Conservation (phyloP, 1,139 yeast genomes). For the Yamadazyma mexicana region DNA sequence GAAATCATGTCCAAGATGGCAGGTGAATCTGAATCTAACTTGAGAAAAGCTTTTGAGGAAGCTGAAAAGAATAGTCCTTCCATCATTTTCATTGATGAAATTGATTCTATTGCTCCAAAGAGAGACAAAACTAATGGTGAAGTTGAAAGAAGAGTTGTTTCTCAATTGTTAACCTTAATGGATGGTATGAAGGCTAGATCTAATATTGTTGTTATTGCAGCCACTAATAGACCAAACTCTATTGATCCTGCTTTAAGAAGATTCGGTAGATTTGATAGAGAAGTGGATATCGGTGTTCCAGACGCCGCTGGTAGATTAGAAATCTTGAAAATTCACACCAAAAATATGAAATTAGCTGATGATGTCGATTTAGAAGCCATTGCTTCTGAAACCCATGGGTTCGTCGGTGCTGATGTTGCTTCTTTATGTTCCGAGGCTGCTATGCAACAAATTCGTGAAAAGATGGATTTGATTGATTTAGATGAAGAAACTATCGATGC, state of each 20-base stretch:
- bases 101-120: slow-evolving; percentile 98
- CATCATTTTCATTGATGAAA: slow-evolving; percentile 96
- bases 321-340: slow-evolving; percentile 81
- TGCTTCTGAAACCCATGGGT: slow-evolving; percentile 83
- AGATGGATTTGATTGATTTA: slow-evolving; percentile 96
- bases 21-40: slow-evolving; percentile 96
- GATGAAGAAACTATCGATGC: slow-evolving; percentile 99
- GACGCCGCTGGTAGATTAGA: slow-evolving; percentile 98
- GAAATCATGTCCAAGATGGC: slow-evolving; percentile 99
- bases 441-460: slow-evolving; percentile 90
- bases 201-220: slow-evolving; percentile 86
- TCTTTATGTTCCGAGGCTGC: slow-evolving; percentile 99
- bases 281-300: slow-evolving; percentile 98
- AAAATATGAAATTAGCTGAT: slow-evolving; percentile 94
- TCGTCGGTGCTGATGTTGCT: slow-evolving; percentile 84
- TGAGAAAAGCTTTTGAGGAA: slow-evolving; percentile 98
- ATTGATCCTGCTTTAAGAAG: slow-evolving; percentile 98
- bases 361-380: slow-evolving; percentile 95
- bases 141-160: slow-evolving; percentile 94
- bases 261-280: slow-evolving; percentile 98
- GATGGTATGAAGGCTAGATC: slow-evolving; percentile 99
- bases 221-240: slow-evolving; percentile 95
- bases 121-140: slow-evolving; percentile 99
- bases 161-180: slow-evolving; percentile 95
- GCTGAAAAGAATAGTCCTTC: slow-evolving; percentile 99